Evolutionary conservation across 164 flowering plant species (phyloP), one percentile per base, ranked within the genome.

Genomic region (Stephania cephalantha): DNA sequence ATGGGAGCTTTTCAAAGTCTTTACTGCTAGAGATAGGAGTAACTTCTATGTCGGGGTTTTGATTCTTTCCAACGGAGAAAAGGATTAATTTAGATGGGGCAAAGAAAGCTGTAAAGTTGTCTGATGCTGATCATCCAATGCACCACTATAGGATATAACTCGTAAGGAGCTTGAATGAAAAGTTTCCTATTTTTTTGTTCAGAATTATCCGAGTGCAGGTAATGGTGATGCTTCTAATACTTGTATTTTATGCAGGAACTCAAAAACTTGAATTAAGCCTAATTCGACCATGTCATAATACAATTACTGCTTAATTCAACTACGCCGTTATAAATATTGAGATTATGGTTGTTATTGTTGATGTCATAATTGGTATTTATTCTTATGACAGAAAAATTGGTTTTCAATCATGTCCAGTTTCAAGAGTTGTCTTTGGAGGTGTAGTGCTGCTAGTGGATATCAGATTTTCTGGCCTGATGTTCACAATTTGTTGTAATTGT

Each of bases 101-200:
- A 85, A 87, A 82, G 86, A 85, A 82, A 83, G 88, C 88, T 82
- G 77, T 81, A 86, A 79, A 83, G 90, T 88, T 83, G 15, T 87
- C 79, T 30, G 92, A 83, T 85, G 97, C 90, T 83, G 88, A 85
- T 82, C 84, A 79, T 74, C 87, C 87, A 82, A 85, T 82, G 73
- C 87, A 81, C 75, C 76, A 61, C 79, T 83, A 35, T 81, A 85
- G 83, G 83, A 86, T 85, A 72, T 83, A 82, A 76, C 78, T 77
- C 80, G 80, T 73, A 82, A 80, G 79, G 77, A 88, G 78, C 86
- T 74, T 83, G 90, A 85, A 84, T 78, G 79, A 84, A 86, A 77
- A 79, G 82, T 88, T 35, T 78, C 85, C 69, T 86, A 75, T 75
- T 81, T 82, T 86, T 82, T 86, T 89, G 83, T 82, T 77, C 88